Evolutionary conservation across 345 rosid species (phyloP), one percentile per base, ranked within the genome.

Genomic region (rapeseed (Brassica napus)): DNA sequence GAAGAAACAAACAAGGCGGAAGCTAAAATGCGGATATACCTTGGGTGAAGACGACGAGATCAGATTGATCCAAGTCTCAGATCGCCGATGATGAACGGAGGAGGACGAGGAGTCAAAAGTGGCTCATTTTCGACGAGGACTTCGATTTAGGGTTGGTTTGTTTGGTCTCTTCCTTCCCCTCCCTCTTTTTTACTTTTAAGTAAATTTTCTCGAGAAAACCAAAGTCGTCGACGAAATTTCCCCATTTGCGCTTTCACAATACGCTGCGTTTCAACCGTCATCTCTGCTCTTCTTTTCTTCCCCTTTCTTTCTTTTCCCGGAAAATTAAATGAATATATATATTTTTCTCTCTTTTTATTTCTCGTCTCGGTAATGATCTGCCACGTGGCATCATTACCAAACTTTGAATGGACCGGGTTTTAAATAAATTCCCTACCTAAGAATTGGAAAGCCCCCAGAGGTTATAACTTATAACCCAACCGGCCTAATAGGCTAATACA

Each of bases 181-280:
- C n/a, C n/a, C n/a, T n/a, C n/a, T n/a, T n/a, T n/a, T n/a, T n/a
- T n/a, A n/a, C n/a, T n/a, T n/a, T n/a, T n/a, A n/a, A n/a, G n/a
- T n/a, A n/a, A n/a, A n/a, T n/a, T n/a, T n/a, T 44, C 66, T 42
- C 73, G 72, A 65, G 72, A 80, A 64, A 65, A 66, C 72, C 76
- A 75, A 64, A 69, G 79, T 75, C 80, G 69, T 80, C 73, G 79
- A 44, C 0, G 64, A 58, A 64, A 64, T 63, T 70, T 75, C 72
- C 12, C 57, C 80, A 75, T 80, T 21, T 23, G 14, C 57, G 63
- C 18, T 39, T 57, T 32, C 6, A 28, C 72, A 21, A 75, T 30
- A 80, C 83, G 83, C 32, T 80, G 80, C 83, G 83, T 80, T 80
- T 78, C n/a, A 61, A 63, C 30, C 65, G 60, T 73, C 30, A 6